These are phyloP conservation scores for Entelexis paramagnoliae DNA, from an alignment of 1,139 yeast species.

Conservation along the genomic window DNA sequence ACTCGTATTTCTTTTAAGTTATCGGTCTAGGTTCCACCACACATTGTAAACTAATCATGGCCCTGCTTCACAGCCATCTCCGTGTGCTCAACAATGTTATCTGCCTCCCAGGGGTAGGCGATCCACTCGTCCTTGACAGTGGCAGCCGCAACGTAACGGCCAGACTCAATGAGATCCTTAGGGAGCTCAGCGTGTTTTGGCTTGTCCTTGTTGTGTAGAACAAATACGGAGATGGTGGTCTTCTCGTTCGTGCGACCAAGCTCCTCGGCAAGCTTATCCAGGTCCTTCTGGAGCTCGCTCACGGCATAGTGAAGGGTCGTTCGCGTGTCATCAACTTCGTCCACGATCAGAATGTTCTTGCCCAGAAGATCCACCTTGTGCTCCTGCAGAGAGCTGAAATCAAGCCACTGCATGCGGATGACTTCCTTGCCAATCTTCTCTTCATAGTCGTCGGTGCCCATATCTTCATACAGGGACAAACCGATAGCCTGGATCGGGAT, in stretches of 20 bases:
- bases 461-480: constrained; percentile 76
- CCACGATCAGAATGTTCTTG: constrained; percentile 72
- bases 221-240: constrained; percentile 81
- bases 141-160: constrained; percentile 82
- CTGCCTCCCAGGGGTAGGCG: constrained; percentile 96
- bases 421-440: constrained; percentile 77
- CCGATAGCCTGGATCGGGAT: constrained; percentile 92
- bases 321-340: constrained; percentile 93
- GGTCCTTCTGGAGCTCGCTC: constrained; percentile 76
- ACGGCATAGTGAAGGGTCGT: constrained; percentile 90
- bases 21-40: background rate
- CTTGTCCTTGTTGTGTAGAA: constrained; percentile 84
- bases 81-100: constrained; percentile 82
- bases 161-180: constrained; percentile 48
- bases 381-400: constrained; percentile 50
- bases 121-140: constrained; percentile 91
- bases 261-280: constrained; percentile 46
- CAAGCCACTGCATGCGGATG: constrained; percentile 92
- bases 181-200: constrained; percentile 75
- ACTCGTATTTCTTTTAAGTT: no score
- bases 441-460: constrained; percentile 46
- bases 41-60: constrained; percentile 31
- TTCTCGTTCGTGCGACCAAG: constrained; percentile 42
- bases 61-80: constrained; percentile 72
- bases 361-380: constrained; percentile 64